These are phyloP conservation scores for Angophora floribunda DNA, from an alignment of 345 rosid genomes.

Conservation along the genomic window DNA sequence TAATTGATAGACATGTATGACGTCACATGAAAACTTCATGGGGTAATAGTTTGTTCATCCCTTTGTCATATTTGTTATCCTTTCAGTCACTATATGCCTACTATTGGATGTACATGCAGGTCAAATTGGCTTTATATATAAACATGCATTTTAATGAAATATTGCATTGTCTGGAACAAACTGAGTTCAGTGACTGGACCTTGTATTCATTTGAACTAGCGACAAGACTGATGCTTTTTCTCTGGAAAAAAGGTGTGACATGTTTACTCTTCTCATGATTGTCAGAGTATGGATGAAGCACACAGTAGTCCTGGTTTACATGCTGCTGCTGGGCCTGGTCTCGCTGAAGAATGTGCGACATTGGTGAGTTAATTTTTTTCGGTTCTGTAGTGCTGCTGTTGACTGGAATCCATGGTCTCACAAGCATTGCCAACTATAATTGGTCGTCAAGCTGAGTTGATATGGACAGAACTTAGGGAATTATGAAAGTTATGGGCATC, in stretches of 20 bases:
- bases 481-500: background rate
- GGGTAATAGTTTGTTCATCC: background rate
- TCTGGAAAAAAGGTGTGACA: background rate
- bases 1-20: background rate
- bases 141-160: background rate
- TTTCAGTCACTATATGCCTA: background rate
- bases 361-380: constrained; percentile 33
- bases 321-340: constrained; percentile 97
- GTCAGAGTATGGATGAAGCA: constrained; percentile 87
- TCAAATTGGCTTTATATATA: background rate
- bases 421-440: background rate
- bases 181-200: background rate
- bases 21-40: background rate
- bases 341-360: constrained; percentile 87
- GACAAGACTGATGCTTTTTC: background rate
- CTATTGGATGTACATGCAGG: background rate
- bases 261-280: constrained; percentile 4
- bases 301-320: constrained; percentile 95
- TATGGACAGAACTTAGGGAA: background rate
- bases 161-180: background rate
- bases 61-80: background rate
- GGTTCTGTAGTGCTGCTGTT: background rate
- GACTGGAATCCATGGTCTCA: background rate
- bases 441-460: background rate
- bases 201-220: background rate